These are phyloP conservation scores for Xylariaceae sp. DNA, from an alignment of 2,329 filamentous ascomycete species.

Conservation along the genomic window DNA sequence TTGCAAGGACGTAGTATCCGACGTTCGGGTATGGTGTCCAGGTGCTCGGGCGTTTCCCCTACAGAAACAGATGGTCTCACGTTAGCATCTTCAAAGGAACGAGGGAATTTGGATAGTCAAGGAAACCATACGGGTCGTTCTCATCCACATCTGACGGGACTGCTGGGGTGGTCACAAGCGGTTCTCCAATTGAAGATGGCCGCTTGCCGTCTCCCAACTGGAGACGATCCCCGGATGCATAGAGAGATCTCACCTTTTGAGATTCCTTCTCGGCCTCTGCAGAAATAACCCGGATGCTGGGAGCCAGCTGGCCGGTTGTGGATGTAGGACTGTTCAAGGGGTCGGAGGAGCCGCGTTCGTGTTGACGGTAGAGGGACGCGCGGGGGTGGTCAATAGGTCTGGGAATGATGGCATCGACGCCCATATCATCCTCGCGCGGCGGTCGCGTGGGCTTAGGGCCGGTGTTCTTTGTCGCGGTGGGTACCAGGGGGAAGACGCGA, in stretches of 20 bases:
- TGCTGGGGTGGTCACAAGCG: constrained; percentile 47
- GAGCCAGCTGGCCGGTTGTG: constrained; percentile 26
- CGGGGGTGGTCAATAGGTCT: constrained; percentile 14
- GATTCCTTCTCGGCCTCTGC: constrained; percentile 58
- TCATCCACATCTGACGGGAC: constrained; percentile 49
- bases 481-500: constrained; percentile 28
- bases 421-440: constrained; percentile 22
- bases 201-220: constrained; percentile 50
- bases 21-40: constrained; percentile 30
- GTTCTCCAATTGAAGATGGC: constrained; percentile 44
- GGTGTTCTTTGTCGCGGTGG: constrained; percentile 15
- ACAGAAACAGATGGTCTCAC: constrained; percentile 25
- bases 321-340: constrained; percentile 9
- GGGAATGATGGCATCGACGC: constrained; percentile 16
- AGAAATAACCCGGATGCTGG: constrained; percentile 51
- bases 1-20: constrained; percentile 31
- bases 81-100: constrained; percentile 28
- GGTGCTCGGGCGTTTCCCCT: constrained; percentile 24
- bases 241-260: constrained; percentile 65
- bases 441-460: constrained; percentile 15
- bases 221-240: constrained; percentile 52
- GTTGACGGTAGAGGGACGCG: constrained; percentile 14
- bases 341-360: neutral
- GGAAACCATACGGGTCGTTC: constrained; percentile 56
- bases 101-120: constrained; percentile 34